Base-by-base conservation (phyloP, 768 basidiomycete genomes). In the Trametes meyenii region DNA sequence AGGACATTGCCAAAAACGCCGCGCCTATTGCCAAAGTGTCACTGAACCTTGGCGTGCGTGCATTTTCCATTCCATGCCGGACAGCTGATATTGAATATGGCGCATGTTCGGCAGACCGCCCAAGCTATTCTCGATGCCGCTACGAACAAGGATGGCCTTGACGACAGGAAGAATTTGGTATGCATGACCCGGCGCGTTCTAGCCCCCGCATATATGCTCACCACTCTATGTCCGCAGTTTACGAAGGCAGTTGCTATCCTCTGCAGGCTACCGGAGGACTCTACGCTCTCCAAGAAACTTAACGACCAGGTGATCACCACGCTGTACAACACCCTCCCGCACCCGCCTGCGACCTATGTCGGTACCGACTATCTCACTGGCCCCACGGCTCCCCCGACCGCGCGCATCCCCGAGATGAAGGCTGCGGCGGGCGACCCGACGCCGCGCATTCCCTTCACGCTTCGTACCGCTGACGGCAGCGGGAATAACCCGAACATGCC, bases 291-390 rank as follows among this genome's bases (percentile, higher is more conserved):
- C 72, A 67, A 72, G 44, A 64, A 75, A 0, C 71, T 80, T 49
- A 67, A 68, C 26, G 70, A 62, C 16, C 66, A 75, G 49, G 73
- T 92, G 21, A 44, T 44, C 44, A 62, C 36, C 5, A 5, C 66
- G 89, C 89, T 92, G 56, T 94, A 92, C 73, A 85, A 88, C 64
- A 93, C 94, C 70, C 81, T 96, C 14, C 73, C 85, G 0, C 93
- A 94, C 72, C 93, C 93, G 5, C 82, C 92, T 11, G 76, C 85
- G 2, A 90, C 92, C 2, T 85, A 79, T 65, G 74, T 92, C 36
- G 85, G 90, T 11, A 77, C 80, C 23, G 68, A 83, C 51, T 87
- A 84, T 64, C 80, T 84, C 2, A 64, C 36, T 23, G 55, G 29
- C 21, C 39, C 54, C 35, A 50, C 60, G n/a, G 14, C 43, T 10